Evolutionary conservation across 495 filamentous ascomycete species (phyloP).

Genomic region (Mycothermus thermophilus): DNA sequence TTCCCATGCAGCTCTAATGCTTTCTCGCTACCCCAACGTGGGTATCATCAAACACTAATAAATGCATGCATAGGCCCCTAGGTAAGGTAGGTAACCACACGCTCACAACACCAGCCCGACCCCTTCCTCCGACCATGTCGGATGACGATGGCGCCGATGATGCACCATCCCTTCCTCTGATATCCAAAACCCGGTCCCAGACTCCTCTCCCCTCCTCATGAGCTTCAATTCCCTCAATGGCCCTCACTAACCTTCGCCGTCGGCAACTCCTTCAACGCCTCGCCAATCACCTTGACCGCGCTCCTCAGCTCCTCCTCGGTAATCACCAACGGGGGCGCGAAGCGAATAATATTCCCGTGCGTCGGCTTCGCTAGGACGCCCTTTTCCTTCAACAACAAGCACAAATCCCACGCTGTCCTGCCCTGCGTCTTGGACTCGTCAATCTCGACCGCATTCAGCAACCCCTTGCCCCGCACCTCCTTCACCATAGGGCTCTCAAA

Average conservation of each 20-base stretch:
- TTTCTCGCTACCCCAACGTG: background rate
- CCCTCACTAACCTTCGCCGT: conserved; percentile 19
- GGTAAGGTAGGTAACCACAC: background rate
- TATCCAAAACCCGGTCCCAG: too few species aligned
- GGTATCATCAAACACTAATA: too few species aligned
- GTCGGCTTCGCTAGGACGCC: conserved; percentile 96
- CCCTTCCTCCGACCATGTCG: too few species aligned
- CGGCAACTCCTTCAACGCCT: conserved; percentile 54
- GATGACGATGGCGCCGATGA: too few species aligned
- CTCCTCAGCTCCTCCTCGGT: conserved; percentile 70
- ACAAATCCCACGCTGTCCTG: conserved; percentile 92
- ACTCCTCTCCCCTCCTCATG: background rate
- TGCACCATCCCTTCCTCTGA: background rate
- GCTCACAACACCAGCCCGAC: background rate
- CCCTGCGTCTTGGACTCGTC: conserved; percentile 74
- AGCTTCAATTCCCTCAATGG: conserved; percentile 7
- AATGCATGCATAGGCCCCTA: too few species aligned
- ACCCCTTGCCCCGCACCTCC: conserved; percentile 76
- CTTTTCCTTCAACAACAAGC: conserved; percentile 90
- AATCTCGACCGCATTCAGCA: conserved; percentile 94
- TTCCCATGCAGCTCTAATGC: background rate
- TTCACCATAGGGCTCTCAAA: conserved; percentile 70
- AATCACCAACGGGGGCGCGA: conserved; percentile 81
- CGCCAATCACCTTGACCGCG: conserved; percentile 58
- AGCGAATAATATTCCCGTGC: conserved; percentile 93